Percentiles rank a stretch among this genome's conserved stretches.
Conservation (phyloP, 805 yeast species). For the Vanderwaltozyma tropicalis region DNA sequence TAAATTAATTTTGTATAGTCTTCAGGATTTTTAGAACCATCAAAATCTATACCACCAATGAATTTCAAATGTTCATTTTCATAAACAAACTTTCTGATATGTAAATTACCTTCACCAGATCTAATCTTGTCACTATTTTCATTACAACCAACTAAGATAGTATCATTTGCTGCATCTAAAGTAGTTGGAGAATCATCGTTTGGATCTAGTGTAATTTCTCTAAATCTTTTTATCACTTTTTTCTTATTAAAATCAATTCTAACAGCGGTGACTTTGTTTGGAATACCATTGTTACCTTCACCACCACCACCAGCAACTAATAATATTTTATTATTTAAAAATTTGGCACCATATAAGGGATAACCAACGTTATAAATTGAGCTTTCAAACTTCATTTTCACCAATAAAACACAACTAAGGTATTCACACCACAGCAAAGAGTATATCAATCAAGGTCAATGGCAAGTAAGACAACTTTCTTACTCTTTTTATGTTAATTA, state of each 20-base stretch:
- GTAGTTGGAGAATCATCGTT: constrained; percentile 87
- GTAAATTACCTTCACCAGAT: constrained; percentile 50
- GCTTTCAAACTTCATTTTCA: constrained; percentile 21
- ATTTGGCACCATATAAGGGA: constrained; percentile 75
- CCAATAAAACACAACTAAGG: too few relatives aligned
- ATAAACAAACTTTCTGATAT: constrained; percentile 55
- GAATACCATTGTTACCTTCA: constrained; percentile 80
- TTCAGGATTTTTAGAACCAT: constrained; percentile 35
- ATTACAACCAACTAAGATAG: constrained; percentile 67
- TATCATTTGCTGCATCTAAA: constrained; percentile 41
- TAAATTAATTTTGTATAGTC: constrained; percentile 52
- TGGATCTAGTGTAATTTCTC: constrained; percentile 50
- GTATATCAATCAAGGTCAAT: too few relatives aligned
- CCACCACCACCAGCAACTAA: constrained; percentile 93
- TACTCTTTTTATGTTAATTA: too few relatives aligned
- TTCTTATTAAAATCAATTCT: constrained; percentile 43
- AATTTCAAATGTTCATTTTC: constrained; percentile 53
- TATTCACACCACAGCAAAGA: too few relatives aligned
- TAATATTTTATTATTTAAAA: constrained; percentile 48
- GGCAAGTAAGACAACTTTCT: too few relatives aligned
- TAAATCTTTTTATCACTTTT: constrained; percentile 42
- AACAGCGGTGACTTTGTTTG: constrained; percentile 68
- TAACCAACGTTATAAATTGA: constrained; percentile 39
- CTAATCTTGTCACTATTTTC: constrained; percentile 50
- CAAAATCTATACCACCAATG: constrained; percentile 48